Conservation (phyloP, 805 yeast species). For the Yamadazyma insecticola region DNA sequence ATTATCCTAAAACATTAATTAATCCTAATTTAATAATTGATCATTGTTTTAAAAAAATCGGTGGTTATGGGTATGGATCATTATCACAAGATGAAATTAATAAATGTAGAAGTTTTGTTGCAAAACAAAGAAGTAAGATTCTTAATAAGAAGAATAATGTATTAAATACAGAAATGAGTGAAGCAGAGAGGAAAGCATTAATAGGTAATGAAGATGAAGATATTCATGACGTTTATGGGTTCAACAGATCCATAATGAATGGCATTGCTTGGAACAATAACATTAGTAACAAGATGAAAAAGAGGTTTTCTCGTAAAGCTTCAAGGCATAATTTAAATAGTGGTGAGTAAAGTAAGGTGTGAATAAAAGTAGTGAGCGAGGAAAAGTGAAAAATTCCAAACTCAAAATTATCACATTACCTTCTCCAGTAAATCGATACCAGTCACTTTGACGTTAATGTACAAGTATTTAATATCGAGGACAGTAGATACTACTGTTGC, state of each 20-base stretch:
- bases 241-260: constrained; percentile 40
- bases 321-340: constrained; percentile 3
- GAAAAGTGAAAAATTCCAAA: neutral
- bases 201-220: constrained; percentile 18
- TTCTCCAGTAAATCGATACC: too few relatives aligned
- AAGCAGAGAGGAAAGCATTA: constrained; percentile 32
- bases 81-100: constrained; percentile 78
- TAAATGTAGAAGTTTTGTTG: constrained; percentile 73
- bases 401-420: too few relatives aligned
- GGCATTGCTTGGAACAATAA: constrained; percentile 65
- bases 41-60: constrained; percentile 67
- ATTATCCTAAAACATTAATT: constrained; percentile 64
- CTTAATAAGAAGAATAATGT: constrained; percentile 21
- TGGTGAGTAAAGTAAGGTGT: too few relatives aligned
- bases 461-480: constrained; percentile 49
- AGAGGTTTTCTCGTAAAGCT: constrained; percentile 19
- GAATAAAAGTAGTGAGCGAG: too few relatives aligned
- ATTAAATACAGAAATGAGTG: constrained; percentile 32
- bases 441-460: too few relatives aligned
- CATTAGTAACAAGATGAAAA: constrained; percentile 51
- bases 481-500: constrained; percentile 64
- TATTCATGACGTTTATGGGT: constrained; percentile 42
- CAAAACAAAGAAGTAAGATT: constrained; percentile 49
- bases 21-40: constrained; percentile 71
- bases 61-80: constrained; percentile 62